Evolutionary conservation across 2,329 filamentous ascomycete species (phyloP).

Genomic region (Cadophora sp.): DNA sequence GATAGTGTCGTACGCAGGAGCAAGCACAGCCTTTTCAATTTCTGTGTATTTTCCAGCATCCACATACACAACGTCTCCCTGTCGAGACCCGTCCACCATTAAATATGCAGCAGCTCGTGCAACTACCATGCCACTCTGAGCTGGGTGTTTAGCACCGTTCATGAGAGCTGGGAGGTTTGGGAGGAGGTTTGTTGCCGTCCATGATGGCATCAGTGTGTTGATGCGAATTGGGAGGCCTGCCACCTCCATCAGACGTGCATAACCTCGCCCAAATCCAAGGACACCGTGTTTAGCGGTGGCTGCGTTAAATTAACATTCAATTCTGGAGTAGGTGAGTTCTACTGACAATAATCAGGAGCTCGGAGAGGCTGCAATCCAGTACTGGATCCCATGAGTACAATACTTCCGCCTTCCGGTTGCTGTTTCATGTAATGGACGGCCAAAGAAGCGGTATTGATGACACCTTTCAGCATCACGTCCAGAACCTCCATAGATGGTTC

Average conservation of each 20-base stretch:
- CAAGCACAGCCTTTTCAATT: conserved; percentile 56
- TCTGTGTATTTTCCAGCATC: conserved; percentile 57
- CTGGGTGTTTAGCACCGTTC: conserved; percentile 48
- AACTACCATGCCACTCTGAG: conserved; percentile 55
- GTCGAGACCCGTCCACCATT: conserved; percentile 55
- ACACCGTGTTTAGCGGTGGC: conserved; percentile 62
- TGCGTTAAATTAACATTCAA: conserved; percentile 32
- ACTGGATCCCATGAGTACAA: conserved; percentile 60
- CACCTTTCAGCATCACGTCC: conserved; percentile 58
- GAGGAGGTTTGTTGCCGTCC: conserved; percentile 59
- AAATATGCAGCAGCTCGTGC: conserved; percentile 56
- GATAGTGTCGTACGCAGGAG: conserved; percentile 46
- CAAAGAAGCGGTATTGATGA: conserved; percentile 57
- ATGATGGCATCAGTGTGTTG: conserved; percentile 62
- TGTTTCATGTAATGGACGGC: conserved; percentile 58
- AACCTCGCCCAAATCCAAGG: conserved; percentile 58
- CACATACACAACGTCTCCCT: conserved; percentile 61
- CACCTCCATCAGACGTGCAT: conserved; percentile 49
- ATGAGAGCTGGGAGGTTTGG: conserved; percentile 49
- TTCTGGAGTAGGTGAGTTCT: neutral
- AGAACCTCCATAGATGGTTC: conserved; percentile 52
- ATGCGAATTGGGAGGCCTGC: conserved; percentile 56
- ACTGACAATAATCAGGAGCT: conserved; percentile 57
- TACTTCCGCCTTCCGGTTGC: conserved; percentile 55
- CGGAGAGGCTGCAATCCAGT: conserved; percentile 58